Conservation (phyloP, 257 asterid species). For the Lantana camara region DNA sequence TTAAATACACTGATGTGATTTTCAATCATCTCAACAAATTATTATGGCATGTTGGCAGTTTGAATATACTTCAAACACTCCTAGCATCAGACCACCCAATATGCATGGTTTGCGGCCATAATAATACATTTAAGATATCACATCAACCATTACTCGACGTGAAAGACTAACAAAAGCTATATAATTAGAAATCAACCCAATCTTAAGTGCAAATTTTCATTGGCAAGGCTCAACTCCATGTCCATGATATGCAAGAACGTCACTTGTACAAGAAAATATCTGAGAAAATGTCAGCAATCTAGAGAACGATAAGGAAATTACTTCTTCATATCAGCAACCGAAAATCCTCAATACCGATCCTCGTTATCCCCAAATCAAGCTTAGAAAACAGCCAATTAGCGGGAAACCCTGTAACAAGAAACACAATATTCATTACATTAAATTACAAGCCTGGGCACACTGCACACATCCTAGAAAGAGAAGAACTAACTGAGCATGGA, state of each 20-base stretch:
- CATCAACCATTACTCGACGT: background rate
- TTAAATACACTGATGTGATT: background rate
- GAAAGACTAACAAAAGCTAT: background rate
- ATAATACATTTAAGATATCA: background rate
- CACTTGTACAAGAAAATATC: slow-evolving; percentile 5
- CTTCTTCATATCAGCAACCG: slow-evolving; percentile 27
- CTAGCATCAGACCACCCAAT: background rate
- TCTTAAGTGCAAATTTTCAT: background rate
- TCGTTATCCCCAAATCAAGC: slow-evolving; percentile 16
- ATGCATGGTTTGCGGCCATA: slow-evolving; percentile 11
- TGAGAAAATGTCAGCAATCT: background rate
- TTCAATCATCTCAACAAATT: background rate
- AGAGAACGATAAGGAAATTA: background rate
- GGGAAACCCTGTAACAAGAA: slow-evolving; percentile 28
- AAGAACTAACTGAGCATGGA: background rate
- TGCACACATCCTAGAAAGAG: too few relatives aligned
- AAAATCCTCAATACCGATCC: background rate
- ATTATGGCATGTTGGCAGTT: slow-evolving; percentile 1
- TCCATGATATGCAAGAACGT: background rate
- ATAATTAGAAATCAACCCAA: background rate
- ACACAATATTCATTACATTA: slow-evolving; percentile 19
- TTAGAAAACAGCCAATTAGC: background rate
- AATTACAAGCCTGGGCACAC: slow-evolving; percentile 12
- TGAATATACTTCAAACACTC: slow-evolving; percentile 4
- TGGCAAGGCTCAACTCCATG: background rate